Percentiles rank a stretch among this genome's conserved stretches.
phyloP scores from a whole-genome alignment of 23 red algal genomes.

The Cyanidioschyzon merolae region DNA sequence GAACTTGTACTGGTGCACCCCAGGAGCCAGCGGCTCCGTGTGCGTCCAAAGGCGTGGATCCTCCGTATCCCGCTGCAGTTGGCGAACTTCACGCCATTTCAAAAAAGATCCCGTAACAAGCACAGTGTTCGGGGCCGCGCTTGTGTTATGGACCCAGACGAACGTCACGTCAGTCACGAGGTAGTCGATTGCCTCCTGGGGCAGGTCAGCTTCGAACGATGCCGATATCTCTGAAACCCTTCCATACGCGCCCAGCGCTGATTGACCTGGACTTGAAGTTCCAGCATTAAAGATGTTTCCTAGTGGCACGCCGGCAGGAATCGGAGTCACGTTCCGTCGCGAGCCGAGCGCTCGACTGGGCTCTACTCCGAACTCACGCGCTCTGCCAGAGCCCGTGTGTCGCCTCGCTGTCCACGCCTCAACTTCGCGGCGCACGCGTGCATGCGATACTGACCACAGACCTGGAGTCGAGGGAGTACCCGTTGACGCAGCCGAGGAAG shows the following conservation, averaged over 20 bases:
- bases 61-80: constrained; percentile 32
- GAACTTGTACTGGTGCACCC: constrained; percentile 95
- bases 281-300: neutral
- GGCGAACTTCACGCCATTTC: constrained; percentile 62
- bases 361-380: neutral
- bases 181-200: constrained; percentile 17
- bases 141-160: constrained; percentile 30
- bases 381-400: neutral
- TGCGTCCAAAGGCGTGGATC: constrained; percentile 63
- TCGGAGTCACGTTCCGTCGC: neutral
- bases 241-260: neutral
- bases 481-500: neutral
- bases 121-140: constrained; percentile 49
- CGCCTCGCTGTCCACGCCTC: constrained; percentile 1
- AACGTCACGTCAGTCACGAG: constrained; percentile 93
- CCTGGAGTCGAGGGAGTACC: neutral
- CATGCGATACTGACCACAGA: neutral
- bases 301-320: constrained; percentile 5
- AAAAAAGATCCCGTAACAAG: constrained; percentile 92
- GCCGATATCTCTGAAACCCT: neutral
- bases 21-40: constrained; percentile 61
- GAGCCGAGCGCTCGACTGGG: neutral
- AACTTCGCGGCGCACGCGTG: neutral
- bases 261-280: neutral
- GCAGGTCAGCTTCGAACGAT: neutral